Conservation (phyloP, 2,329 filamentous ascomycete species). For the Venturiaceae sp. region DNA sequence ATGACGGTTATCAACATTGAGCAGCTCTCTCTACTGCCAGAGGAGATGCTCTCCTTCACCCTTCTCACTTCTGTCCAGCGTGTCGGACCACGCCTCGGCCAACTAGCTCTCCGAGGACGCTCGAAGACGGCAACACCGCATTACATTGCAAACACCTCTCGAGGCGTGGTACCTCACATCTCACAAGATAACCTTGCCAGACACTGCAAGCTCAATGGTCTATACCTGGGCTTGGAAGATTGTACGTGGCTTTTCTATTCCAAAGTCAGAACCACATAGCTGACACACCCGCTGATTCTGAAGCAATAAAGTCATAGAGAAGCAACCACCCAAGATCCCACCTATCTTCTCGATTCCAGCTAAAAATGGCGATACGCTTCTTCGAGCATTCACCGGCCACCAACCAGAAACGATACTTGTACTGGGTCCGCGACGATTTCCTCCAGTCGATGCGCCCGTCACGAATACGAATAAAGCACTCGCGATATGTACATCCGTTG, state of each 20-base stretch:
- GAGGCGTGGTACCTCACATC: slow-evolving; percentile 78
- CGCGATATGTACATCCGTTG: slow-evolving; percentile 75
- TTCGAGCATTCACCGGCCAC: slow-evolving; percentile 70
- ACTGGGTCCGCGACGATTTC: slow-evolving; percentile 67
- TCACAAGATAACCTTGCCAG: slow-evolving; percentile 71
- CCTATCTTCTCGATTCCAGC: slow-evolving; percentile 40
- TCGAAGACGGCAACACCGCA: slow-evolving; percentile 65
- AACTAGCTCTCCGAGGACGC: slow-evolving; percentile 49
- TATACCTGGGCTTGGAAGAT: slow-evolving; percentile 83
- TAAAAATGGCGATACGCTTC: slow-evolving; percentile 37
- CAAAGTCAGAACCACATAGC: slow-evolving; percentile 12
- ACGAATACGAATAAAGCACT: slow-evolving; percentile 57
- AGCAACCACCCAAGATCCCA: slow-evolving; percentile 35
- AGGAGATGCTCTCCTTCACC: slow-evolving; percentile 34
- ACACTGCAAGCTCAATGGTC: slow-evolving; percentile 54
- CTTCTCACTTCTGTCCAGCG: slow-evolving; percentile 26
- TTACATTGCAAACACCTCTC: slow-evolving; percentile 69
- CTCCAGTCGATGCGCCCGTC: slow-evolving; percentile 59
- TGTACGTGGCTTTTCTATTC: slow-evolving; percentile 49
- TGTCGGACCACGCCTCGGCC: slow-evolving; percentile 56
- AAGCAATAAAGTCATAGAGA: slow-evolving; percentile 49
- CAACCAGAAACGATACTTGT: slow-evolving; percentile 57
- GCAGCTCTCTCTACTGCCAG: neutral
- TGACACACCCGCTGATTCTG: slow-evolving; percentile 24
- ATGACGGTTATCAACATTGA: neutral